Base-by-base conservation (phyloP, 768 basidiomycete species). In the Trichaptum fuscoviolaceum region DNA sequence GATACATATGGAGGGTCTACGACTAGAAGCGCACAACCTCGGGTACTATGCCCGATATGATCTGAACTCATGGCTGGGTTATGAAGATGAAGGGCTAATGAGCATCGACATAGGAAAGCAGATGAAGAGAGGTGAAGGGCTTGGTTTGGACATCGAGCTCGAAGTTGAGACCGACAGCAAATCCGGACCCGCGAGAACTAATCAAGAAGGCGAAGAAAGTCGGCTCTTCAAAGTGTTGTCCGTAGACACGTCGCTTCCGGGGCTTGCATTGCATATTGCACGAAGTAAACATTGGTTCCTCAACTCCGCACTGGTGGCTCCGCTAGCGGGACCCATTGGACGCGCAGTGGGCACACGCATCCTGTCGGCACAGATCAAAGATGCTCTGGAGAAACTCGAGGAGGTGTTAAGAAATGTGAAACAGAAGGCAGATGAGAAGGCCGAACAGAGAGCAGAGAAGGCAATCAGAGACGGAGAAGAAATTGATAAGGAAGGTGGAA, bases 211-310 rank as follows among this genome's bases (percentile, higher is more conserved):
- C 25, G 36, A 63, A 23, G 63, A 68, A 64, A 63, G 3, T 5
- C 36, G 36, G 30, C 65, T 74, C 1, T 76, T 75, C 68, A 63
- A 35, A 12, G 72, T 75, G 9, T 52, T 63, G 4, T 64, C 67
- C 63, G 73, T 75, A 34, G 61, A 66, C 42, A 67, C 70, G 17
- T 68, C 68, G 57, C 58, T 76, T 20, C 69, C 70, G 1, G 72
- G 73, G 1, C 66, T 75, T 12, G 65, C 35, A 24, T 59, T 76
- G 30, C 27, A 61, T 1, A 64, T 75, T 62, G 67, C 69, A n/a
- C 58, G 63, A 26, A 73, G 68, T 63, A 69, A 66, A 34, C 75
- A 76, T 62, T 74, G 73, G 74, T 58, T 76, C n/a, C 52, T 76
- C 26, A 76, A 75, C 66, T 66, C 66, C 64, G 62, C 73, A 23